A percentile compares a stretch with the other conserved stretches of the same genome.
These are phyloP conservation scores for Trypanosoma melophagium DNA, from an alignment of 208 protist genomes.

Conservation along the genomic window DNA sequence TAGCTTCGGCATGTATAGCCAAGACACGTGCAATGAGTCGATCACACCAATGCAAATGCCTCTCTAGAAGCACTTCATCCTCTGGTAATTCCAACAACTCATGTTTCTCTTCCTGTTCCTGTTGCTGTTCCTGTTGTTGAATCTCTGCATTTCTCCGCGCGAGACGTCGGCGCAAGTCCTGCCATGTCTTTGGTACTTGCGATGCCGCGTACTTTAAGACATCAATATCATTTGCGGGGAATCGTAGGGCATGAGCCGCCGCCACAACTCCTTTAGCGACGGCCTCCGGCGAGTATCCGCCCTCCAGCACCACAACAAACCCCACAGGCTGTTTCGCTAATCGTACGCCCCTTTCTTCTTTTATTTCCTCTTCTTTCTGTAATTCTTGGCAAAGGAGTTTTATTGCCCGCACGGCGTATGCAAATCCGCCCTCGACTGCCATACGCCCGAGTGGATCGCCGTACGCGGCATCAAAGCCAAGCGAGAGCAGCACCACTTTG, in stretches of 20 bases:
- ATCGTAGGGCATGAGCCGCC: slow-evolving; percentile 60
- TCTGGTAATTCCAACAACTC: slow-evolving; percentile 24
- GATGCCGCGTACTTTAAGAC: slow-evolving; percentile 30
- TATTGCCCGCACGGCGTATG: slow-evolving; percentile 37
- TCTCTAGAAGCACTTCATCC: slow-evolving; percentile 39
- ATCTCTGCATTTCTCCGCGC: slow-evolving; percentile 22
- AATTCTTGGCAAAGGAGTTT: slow-evolving; percentile 55
- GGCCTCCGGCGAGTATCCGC: slow-evolving; percentile 73
- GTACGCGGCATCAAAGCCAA: slow-evolving; percentile 91
- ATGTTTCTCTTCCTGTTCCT: slow-evolving; percentile 25
- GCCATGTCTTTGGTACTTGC: slow-evolving; percentile 53
- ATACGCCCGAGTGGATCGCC: slow-evolving; percentile 87
- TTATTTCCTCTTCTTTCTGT: neutral
- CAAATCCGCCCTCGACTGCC: slow-evolving; percentile 81
- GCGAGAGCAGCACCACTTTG: slow-evolving; percentile 84
- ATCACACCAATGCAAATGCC: slow-evolving; percentile 56
- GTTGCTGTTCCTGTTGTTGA: neutral
- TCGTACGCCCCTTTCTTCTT: neutral
- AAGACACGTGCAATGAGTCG: slow-evolving; percentile 28
- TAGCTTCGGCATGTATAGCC: slow-evolving; percentile 25
- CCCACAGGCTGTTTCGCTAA: slow-evolving; percentile 23
- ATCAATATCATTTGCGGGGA: slow-evolving; percentile 37
- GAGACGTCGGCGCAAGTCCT: slow-evolving; percentile 48
- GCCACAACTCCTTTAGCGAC: slow-evolving; percentile 65
- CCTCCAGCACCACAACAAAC: slow-evolving; percentile 69